Base-by-base conservation (phyloP, 352 stramenopile genomes). In the Phytopythium helicoides region DNA sequence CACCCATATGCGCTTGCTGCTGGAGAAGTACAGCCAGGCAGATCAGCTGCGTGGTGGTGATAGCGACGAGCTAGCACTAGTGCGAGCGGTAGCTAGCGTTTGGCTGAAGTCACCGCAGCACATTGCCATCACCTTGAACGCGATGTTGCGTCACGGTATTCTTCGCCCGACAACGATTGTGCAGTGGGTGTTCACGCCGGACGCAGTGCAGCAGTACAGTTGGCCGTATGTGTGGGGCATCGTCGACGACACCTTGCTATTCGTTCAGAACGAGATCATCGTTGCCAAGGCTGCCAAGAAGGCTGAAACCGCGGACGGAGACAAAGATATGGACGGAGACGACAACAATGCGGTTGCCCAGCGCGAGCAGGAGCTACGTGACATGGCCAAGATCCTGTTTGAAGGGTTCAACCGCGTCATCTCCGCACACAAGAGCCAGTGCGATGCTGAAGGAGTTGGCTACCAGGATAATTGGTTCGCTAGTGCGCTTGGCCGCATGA, bases 161-260 rank as follows among this genome's bases (percentile, higher is more conserved):
- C 68, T 94, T 25, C 64, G 71, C 38, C 71, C 80, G 15, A 69
- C 67, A n/a, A 89, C 81, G 35, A 89, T 94, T 36, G 66, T 78
- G 8, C 78, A 74, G 55, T 94, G 84, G 84, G 69, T 92, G 19
- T 90, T 92, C 62, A 90, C 77, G 9, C 50, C 78, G 6, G 84
- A 94, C 42, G 80, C 81, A 5, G 73, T 92, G 18, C 84, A 92
- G 67, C 84, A 94, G 56, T 94, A 92, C 64, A 92, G 84, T 64
- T 94, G 84, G 84, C 84, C 82, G 33, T 94, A 94, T 54, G 78
- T 94, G 41, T 94, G 84, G 84, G 76, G 75, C 6, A 91, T 94
- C 40, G 48, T 91, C 33, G 68, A 87, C 48, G 80, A 89, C 36
- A 89, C 84, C 21, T 39, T 94, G 23, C 66, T 60, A 22, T 86